Percentiles rank a stretch among this genome's conserved stretches.
Conservation (phyloP, 1,284 basidiomycete genomes). For the Ceratobasidium sp. region DNA sequence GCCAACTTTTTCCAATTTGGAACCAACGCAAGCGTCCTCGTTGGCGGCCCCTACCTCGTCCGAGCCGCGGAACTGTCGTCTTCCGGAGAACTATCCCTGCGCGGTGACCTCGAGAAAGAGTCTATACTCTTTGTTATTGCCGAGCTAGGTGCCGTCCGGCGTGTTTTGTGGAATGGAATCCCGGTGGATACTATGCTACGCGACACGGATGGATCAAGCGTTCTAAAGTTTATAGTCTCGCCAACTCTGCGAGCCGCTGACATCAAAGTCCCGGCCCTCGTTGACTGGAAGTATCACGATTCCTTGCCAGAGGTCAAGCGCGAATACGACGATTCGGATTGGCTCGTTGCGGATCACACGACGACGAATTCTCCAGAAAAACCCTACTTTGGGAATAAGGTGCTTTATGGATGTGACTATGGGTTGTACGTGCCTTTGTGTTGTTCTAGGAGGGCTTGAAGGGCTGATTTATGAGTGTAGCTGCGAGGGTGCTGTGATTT, state of each 20-base stretch:
- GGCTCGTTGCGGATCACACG: constrained; percentile 76
- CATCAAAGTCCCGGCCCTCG: constrained; percentile 59
- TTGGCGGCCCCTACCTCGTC: constrained; percentile 71
- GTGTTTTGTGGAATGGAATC: constrained; percentile 79
- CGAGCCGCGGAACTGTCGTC: constrained; percentile 61
- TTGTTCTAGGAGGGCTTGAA: not conserved
- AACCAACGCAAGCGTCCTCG: constrained; percentile 66
- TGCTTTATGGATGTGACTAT: constrained; percentile 85
- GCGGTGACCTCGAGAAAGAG: constrained; percentile 65
- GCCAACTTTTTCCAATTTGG: constrained; percentile 66
- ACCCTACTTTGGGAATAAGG: constrained; percentile 77
- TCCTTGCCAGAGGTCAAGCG: constrained; percentile 75
- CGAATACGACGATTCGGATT: constrained; percentile 70
- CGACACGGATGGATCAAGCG: constrained; percentile 54
- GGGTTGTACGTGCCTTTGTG: constrained; percentile 69
- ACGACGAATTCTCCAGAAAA: constrained; percentile 77
- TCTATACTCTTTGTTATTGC: constrained; percentile 67
- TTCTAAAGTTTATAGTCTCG: constrained; percentile 14
- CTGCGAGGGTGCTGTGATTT: constrained; percentile 82
- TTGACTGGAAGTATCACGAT: constrained; percentile 76
- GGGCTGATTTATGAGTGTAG: constrained; percentile 57
- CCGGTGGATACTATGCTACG: constrained; percentile 56
- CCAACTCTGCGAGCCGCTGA: not conserved
- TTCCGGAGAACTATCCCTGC: constrained; percentile 59
- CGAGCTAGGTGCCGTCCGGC: constrained; percentile 61